Conservation (phyloP, 164 flowering plant species). For the Nelumbo lutea region DNA sequence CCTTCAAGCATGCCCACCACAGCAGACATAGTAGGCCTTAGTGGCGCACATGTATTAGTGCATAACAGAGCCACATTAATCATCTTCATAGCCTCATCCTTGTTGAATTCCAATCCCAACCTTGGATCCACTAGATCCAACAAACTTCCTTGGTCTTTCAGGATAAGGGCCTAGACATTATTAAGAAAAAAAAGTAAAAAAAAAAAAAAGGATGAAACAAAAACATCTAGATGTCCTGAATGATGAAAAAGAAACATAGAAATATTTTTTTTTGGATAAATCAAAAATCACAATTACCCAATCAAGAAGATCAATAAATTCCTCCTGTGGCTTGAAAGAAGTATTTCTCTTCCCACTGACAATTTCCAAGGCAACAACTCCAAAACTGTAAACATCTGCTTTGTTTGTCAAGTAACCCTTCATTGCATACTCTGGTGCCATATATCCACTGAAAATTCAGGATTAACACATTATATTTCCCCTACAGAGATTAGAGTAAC, state of each 20-base stretch:
- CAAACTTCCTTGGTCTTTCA: conserved; percentile 19
- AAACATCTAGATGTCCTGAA: background rate
- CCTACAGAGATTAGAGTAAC: too few relatives aligned
- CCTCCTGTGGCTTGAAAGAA: conserved; percentile 22
- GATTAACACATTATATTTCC: too few relatives aligned
- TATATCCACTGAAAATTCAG: too few relatives aligned
- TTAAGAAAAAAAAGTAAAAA: background rate
- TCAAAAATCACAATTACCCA: conserved; percentile 29
- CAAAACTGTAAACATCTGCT: too few relatives aligned
- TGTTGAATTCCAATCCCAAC: conserved; percentile 13
- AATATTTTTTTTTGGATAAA: too few relatives aligned
- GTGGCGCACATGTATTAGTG: conserved; percentile 24
- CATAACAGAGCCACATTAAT: conserved; percentile 21
- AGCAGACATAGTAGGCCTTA: conserved; percentile 27
- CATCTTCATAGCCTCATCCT: conserved; percentile 25
- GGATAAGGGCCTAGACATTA: conserved; percentile 17
- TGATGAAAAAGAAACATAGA: too few relatives aligned
- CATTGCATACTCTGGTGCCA: too few relatives aligned
- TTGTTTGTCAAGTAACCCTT: too few relatives aligned
- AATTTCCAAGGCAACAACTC: too few relatives aligned
- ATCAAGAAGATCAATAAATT: conserved; percentile 38
- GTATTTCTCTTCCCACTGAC: conserved; percentile 39
- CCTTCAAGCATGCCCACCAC: conserved; percentile 32
- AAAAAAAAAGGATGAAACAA: background rate
- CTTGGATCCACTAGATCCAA: conserved; percentile 29